Base-by-base conservation (phyloP, 2,329 filamentous ascomycete species). In the Aureobasidium sp. region DNA sequence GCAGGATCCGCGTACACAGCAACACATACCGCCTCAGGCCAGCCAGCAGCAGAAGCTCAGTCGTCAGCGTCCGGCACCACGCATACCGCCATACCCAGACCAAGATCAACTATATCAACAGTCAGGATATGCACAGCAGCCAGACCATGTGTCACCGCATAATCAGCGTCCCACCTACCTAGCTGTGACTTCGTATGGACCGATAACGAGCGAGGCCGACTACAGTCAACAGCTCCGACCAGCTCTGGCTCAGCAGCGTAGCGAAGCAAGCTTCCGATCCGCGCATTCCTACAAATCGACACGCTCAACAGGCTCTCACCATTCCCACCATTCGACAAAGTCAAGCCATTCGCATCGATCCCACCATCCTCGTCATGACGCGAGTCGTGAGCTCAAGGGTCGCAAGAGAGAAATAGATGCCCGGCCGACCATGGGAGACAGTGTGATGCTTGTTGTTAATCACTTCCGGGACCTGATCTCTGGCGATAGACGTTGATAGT, bases 351-450 rank as follows among this genome's bases (percentile, higher is more conserved):
- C 56, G 31, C 17, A 39, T 37, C 27, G 55, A 25, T 60, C 57
- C 6, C 36, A 34, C 11, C 48, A 36, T 31, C 37, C 59, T 41
- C 25, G 42, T 34, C 59, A 47, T 29, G 20, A 14, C 9, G 8
- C 11, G 29, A 11, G 45, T 15, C 9, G 34, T 20, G 48, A 45
- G 34, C 27, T 6, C 48, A 55, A 20, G 39, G 4, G 37, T 7
- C 39, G 29, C 29, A 53, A 41, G 27, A 42, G 41, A 31, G 48
- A 42, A 27, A 17, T 44, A 15, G 59, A 61, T 8, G 45, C 48
- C 3, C 45, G 59, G 29, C 59, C 59, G 6, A 61, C 59, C 20
- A 52, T 61, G 48, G 59, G 47, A 22, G 59, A 61, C 39, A 53
- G 48, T 31, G 49, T 61, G 5, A 49, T 61, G 48, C 49, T 61